Evolutionary conservation across 345 rosid genomes (phyloP), one percentile per base, ranked within the genome.

Genomic region (Acer saccharum): DNA sequence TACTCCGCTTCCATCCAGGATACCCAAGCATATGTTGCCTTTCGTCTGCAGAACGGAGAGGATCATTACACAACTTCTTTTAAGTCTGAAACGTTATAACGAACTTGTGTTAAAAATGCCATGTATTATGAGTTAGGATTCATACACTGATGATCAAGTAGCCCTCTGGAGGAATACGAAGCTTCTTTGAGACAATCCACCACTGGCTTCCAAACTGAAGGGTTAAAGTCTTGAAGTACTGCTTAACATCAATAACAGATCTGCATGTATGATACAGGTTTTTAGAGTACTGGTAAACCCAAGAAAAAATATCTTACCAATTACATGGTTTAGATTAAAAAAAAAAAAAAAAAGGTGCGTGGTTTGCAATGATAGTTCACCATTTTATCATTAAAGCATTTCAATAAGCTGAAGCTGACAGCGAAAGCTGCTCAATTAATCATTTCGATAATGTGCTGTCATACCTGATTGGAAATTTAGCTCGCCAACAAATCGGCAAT

Each of bases 1-100:
- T 62, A 92, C 91, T 76, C 81, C 72, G 84, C 94, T 93, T 84
- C 97, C 97, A 80, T 95, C 97, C 72, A 95, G 91, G 80, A 95
- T 90, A 54, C 99, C 97, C 78, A 95, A 85, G 87, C 99, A 95
- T 8, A 91, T 85, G 76, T 88, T 92, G 77, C 99, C 96, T 82
- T 91, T 86, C 52, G 84, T 72, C 99, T 95, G 92, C 86, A 87
- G 18, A 71, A 77, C 8, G 77, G 35, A 32, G 77, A 73, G 66
- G 48, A 63, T 6, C 50, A 57, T 78, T 55, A 39, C 71, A 62
- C 48, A 55, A 74, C 5, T 13, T 25, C 52, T 41, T 29, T 70
- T 39, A 10, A 54, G 23, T 20, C 32, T 55, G 16, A 48, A 46
- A 60, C 10, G 55, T 0, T 43, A 6, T 12, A 35, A 29, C 16